Conservation (phyloP, 2,329 filamentous ascomycete genomes). For the Diaporthe sp. region DNA sequence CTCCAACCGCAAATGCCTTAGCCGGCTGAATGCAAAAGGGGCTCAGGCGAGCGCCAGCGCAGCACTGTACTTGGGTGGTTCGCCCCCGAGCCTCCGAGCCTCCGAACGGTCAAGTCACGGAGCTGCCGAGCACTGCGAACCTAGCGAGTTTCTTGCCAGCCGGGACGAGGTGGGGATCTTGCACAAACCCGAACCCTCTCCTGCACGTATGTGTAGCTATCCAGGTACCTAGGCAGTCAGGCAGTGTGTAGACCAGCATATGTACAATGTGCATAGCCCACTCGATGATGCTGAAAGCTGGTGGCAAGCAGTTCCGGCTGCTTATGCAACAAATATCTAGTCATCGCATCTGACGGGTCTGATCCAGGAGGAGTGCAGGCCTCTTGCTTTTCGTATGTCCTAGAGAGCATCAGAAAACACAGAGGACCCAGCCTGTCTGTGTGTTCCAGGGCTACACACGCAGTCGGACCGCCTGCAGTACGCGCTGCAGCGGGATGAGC, state of each 20-base stretch:
- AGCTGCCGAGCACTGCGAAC: slow-evolving; percentile 8
- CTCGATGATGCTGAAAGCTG: background rate
- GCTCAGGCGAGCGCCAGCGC: background rate
- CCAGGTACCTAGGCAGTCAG: background rate
- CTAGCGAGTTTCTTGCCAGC: slow-evolving; percentile 1
- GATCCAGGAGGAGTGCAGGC: background rate
- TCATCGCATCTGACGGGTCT: background rate
- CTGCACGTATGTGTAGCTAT: background rate
- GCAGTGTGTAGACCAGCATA: background rate
- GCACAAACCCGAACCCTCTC: background rate
- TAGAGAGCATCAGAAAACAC: background rate
- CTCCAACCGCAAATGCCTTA: background rate
- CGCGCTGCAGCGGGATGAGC: background rate
- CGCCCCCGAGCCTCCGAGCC: slow-evolving; percentile 7
- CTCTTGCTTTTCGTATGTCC: background rate
- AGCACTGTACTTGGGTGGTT: background rate
- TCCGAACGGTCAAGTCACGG: slow-evolving; percentile 20
- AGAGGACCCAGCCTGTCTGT: background rate
- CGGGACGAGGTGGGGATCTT: background rate
- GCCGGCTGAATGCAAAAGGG: slow-evolving; percentile 3
- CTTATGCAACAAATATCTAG: background rate
- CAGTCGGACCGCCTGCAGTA: background rate
- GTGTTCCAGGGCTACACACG: background rate
- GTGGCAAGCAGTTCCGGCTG: background rate
- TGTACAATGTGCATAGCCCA: background rate